Conservation (phyloP, 177 flowering plant genomes). For the Vitis hybrid region DNA sequence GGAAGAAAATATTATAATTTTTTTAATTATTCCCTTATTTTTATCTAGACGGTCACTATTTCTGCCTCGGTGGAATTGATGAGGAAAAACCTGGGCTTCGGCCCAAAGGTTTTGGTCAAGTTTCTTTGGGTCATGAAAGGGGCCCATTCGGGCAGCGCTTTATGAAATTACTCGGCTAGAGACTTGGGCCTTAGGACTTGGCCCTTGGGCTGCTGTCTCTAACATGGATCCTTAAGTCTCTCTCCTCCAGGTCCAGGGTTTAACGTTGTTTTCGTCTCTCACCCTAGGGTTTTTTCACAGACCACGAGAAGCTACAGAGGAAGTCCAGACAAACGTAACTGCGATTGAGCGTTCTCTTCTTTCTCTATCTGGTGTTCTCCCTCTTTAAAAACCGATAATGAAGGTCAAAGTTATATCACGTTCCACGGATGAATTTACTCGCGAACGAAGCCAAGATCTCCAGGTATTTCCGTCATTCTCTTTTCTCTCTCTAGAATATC, state of each 20-base stretch:
- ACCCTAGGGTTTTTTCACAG: neutral
- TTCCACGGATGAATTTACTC: constrained; percentile 80
- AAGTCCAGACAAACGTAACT: neutral
- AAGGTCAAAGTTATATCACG: constrained; percentile 85
- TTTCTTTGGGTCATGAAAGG: too few relatives aligned
- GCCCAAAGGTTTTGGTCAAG: too few relatives aligned
- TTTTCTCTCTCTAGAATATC: neutral
- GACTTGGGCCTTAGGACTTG: too few relatives aligned
- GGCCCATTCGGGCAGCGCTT: too few relatives aligned
- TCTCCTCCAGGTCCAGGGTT: constrained; percentile 1
- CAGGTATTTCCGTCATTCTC: constrained; percentile 47
- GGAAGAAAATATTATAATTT: too few relatives aligned
- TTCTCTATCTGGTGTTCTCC: neutral
- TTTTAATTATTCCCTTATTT: too few relatives aligned
- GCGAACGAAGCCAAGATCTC: constrained; percentile 92
- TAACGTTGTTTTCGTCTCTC: neutral
- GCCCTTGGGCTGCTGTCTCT: too few relatives aligned
- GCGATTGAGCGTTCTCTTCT: neutral
- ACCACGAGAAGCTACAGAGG: neutral
- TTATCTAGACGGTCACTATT: too few relatives aligned
- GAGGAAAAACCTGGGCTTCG: too few relatives aligned
- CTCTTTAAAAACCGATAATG: constrained; percentile 31
- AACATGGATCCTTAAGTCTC: neutral
- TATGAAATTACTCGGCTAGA: too few relatives aligned
- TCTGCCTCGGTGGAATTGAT: too few relatives aligned